Conservation (phyloP, 2,329 filamentous ascomycete species). For the Calonectria ilicicola region DNA sequence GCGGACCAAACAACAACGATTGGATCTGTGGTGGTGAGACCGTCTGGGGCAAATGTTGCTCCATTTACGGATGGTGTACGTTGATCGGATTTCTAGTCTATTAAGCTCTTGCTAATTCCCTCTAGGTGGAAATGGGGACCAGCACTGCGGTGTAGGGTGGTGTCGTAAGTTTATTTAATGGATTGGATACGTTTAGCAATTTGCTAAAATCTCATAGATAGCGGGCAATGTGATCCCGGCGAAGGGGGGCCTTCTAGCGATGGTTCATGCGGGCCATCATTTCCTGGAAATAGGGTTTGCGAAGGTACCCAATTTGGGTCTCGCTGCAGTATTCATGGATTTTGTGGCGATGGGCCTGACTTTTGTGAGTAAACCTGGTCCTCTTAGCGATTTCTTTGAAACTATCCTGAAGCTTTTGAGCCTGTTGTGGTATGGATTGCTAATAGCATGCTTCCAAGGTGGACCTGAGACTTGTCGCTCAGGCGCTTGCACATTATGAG, state of each 20-base stretch:
- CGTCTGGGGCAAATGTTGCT: background rate
- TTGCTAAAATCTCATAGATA: background rate
- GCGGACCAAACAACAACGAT: background rate
- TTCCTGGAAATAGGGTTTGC: background rate
- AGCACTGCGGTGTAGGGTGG: background rate
- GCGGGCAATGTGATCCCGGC: background rate
- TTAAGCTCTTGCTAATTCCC: background rate
- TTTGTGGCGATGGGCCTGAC: background rate
- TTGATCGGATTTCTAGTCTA: background rate
- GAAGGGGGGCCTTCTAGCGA: background rate
- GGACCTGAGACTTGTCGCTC: no score
- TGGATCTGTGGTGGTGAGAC: background rate
- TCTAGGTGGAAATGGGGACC: background rate
- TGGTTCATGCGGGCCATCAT: background rate
- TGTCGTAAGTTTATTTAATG: background rate
- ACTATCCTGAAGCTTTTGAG: no score
- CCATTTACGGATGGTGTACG: background rate
- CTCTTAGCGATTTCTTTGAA: no score
- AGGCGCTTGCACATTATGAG: no score
- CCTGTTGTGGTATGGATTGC: no score
- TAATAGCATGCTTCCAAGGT: no score
- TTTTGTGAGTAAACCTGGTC: background rate
- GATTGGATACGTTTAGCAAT: background rate
- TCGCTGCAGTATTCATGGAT: background rate
- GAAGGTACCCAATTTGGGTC: background rate